Conservation (phyloP, 257 asterid species). For the Capsicum pubescens region DNA sequence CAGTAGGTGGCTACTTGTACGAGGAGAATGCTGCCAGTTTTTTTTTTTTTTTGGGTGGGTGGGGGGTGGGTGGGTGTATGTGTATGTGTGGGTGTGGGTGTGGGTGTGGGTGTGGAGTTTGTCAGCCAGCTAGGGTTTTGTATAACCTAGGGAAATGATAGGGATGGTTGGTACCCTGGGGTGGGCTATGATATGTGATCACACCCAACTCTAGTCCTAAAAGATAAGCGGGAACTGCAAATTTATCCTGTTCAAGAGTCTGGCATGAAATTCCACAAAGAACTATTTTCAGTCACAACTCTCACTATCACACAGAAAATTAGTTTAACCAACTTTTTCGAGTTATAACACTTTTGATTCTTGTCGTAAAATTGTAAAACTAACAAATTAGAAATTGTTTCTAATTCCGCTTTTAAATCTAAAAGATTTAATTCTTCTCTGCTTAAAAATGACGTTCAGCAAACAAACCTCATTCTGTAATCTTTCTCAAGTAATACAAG, state of each 20-base stretch:
- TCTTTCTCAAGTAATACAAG: too few relatives aligned
- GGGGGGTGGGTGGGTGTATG: too few relatives aligned
- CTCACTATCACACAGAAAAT: not conserved
- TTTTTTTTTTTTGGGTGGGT: too few relatives aligned
- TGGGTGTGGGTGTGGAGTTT: too few relatives aligned
- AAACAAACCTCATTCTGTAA: too few relatives aligned
- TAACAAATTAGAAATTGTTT: not conserved
- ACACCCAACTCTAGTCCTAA: not conserved
- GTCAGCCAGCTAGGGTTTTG: not conserved
- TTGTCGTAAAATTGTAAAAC: too few relatives aligned
- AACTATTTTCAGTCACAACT: not conserved
- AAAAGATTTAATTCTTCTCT: too few relatives aligned
- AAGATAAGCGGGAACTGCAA: too few relatives aligned
- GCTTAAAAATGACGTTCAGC: too few relatives aligned
- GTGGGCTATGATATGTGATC: not conserved
- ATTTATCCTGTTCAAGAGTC: not conserved
- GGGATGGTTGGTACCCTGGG: not conserved
- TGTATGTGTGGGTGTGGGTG: too few relatives aligned
- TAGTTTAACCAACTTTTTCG: not conserved
- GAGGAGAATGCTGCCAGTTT: not conserved
- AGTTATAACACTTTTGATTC: too few relatives aligned
- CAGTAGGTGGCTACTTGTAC: not conserved
- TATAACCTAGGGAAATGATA: not conserved
- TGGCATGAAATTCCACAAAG: not conserved
- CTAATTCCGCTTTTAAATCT: too few relatives aligned